Conservation (phyloP, 1,284 basidiomycete genomes). For the Gomphus sp. region DNA sequence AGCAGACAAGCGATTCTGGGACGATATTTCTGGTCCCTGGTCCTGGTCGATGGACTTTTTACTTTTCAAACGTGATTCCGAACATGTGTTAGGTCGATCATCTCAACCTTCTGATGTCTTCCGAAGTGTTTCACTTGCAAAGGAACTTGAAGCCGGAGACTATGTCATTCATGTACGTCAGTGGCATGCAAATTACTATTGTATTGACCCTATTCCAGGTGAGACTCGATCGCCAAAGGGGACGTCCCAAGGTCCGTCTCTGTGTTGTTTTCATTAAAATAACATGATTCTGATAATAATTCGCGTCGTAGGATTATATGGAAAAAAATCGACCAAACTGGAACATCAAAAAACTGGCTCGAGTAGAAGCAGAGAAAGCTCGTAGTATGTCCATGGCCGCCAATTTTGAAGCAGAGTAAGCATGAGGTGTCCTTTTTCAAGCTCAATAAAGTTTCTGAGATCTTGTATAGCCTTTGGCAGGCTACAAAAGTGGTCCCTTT, state of each 20-base stretch:
- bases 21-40: constrained; percentile 24
- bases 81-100: constrained; percentile 27
- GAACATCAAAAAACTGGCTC: constrained; percentile 24
- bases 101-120: constrained; percentile 15
- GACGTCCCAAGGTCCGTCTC: too few relatives aligned
- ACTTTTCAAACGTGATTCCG: constrained; percentile 34
- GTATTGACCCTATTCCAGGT: constrained; percentile 20
- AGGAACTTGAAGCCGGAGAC: constrained; percentile 36
- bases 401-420: constrained; percentile 33
- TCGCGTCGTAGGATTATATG: too few relatives aligned
- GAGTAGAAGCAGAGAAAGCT: constrained; percentile 30
- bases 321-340: not conserved
- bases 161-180: constrained; percentile 43
- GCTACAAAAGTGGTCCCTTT: constrained; percentile 24
- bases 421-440: not conserved
- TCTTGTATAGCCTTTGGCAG: constrained; percentile 17
- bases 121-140: constrained; percentile 32
- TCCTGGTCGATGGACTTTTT: constrained; percentile 36
- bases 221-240: constrained; percentile 26
- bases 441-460: not conserved
- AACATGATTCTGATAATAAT: too few relatives aligned
- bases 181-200: not conserved
- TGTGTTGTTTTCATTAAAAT: too few relatives aligned
- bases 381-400: constrained; percentile 36
- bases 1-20: constrained; percentile 37